Conservation (phyloP, 2,329 filamentous ascomycete species). For the Cladosporium velox region DNA sequence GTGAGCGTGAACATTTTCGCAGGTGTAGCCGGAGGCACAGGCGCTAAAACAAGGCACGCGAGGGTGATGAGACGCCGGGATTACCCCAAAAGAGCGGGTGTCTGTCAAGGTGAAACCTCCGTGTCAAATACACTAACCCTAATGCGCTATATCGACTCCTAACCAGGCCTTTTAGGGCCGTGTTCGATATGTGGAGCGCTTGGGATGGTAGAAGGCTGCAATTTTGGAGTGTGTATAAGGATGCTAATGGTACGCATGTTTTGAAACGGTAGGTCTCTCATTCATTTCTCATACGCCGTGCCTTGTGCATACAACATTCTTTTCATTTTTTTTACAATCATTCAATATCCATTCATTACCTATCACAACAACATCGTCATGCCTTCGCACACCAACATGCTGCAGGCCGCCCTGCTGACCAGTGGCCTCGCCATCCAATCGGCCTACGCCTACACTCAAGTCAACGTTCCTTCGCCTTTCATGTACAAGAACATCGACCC, state of each 20-base stretch:
- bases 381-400: conserved; percentile 33
- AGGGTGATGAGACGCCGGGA: conserved; percentile 8
- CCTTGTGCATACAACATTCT: neutral
- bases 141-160: neutral
- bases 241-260: neutral
- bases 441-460: conserved; percentile 39
- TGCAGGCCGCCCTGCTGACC: conserved; percentile 31
- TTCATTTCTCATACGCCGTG: neutral
- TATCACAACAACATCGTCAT: conserved; percentile 31
- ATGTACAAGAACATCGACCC: conserved; percentile 52
- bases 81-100: neutral
- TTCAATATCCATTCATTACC: conserved; percentile 21
- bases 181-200: neutral
- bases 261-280: neutral
- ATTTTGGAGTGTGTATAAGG: neutral
- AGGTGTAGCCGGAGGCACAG: too few relatives aligned
- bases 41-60: conserved; percentile 3
- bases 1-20: neutral
- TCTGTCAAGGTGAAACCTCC: neutral
- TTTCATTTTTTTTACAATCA: neutral
- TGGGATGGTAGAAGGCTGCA: neutral
- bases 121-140: neutral
- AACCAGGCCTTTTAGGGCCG: neutral
- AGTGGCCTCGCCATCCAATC: conserved; percentile 31
- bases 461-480: conserved; percentile 38